Base-by-base conservation (phyloP, 1,139 yeast genomes). In the Nadsonia commutata region DNA sequence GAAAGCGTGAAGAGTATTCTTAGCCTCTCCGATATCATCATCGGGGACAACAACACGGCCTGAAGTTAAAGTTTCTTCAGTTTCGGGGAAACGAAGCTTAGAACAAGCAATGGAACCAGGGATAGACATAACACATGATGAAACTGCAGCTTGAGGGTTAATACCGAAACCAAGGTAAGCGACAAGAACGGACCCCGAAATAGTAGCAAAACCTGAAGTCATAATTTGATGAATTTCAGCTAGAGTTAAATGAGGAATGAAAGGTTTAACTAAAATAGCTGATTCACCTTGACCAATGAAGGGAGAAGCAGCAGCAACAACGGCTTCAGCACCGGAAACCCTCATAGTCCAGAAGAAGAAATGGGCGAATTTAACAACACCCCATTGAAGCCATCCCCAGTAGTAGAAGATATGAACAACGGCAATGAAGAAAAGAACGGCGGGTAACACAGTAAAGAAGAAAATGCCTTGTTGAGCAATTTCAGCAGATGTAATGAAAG, bases 121-220 rank as follows among this genome's bases (percentile, higher is more conserved):
- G 56, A 77, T 76, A 2, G 81, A 76, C 82, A 77, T 77, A 48
- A 77, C 79, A 66, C 82, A 76, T 23, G 80, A 72, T 20, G 80
- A 72, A 18, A 77, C 75, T 53, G 77, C 65, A 6, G 81, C 81
- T 55, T 76, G 80, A 2, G 82, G 70, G 51, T 74, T 74, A 51
- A 76, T 67, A 39, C 82, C 83, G 56, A 77, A 66, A 2, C 78
- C 77, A 51, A 77, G 75, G 55, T 77, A 77, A 5, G 80, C 74
- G 8, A 75, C 81, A 51, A 77, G 65, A 27, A 76, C 81, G 1
- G 80, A 74, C 27, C 83, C 82, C 2, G 81, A 71, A 50, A 77
- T 76, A 41, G 83, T 77, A 11, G 80, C 74, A 56, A 77, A 77
- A 6, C 82, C 82, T 33, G 81, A 74, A 43, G 76, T 65, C 79